Conservation (phyloP, 2,329 filamentous ascomycete species). For the Curvularia sp. region DNA sequence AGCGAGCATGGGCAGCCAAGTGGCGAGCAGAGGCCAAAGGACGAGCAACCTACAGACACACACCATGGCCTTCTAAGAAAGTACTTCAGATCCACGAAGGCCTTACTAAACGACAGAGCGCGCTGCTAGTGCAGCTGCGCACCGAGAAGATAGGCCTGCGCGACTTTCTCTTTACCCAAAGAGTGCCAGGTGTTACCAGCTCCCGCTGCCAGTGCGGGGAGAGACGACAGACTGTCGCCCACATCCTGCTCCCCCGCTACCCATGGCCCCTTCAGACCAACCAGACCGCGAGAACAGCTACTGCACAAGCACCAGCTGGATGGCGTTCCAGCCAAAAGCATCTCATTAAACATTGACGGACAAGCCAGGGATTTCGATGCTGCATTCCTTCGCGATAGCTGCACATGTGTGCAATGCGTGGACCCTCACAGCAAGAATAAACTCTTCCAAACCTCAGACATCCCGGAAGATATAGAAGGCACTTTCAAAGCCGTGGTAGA, state of each 20-base stretch:
- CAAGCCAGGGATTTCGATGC: slow-evolving; percentile 41
- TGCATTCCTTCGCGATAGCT: slow-evolving; percentile 63
- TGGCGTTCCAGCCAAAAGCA: slow-evolving; percentile 36
- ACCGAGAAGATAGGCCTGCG: too few relatives aligned
- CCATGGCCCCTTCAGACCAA: slow-evolving; percentile 28
- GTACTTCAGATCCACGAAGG: too few relatives aligned
- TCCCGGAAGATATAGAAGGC: slow-evolving; percentile 56
- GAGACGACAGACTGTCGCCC: too few relatives aligned
- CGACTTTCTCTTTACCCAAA: too few relatives aligned
- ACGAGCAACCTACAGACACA: too few relatives aligned
- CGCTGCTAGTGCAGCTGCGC: too few relatives aligned
- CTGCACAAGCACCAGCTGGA: slow-evolving; percentile 22
- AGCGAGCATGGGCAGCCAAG: too few relatives aligned
- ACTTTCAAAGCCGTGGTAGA: slow-evolving; percentile 46
- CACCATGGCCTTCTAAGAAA: too few relatives aligned
- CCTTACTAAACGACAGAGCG: too few relatives aligned
- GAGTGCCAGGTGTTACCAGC: too few relatives aligned
- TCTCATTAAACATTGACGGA: slow-evolving; percentile 45
- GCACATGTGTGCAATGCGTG: slow-evolving; percentile 63
- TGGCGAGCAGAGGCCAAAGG: too few relatives aligned
- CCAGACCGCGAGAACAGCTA: slow-evolving; percentile 30
- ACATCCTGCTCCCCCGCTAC: slow-evolving; percentile 32
- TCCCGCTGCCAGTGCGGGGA: too few relatives aligned
- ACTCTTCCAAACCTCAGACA: slow-evolving; percentile 69
- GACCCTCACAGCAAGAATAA: slow-evolving; percentile 68